These are phyloP conservation scores for Fusarium buxicola DNA, from an alignment of 2,329 filamentous ascomycete genomes.

Conservation along the genomic window DNA sequence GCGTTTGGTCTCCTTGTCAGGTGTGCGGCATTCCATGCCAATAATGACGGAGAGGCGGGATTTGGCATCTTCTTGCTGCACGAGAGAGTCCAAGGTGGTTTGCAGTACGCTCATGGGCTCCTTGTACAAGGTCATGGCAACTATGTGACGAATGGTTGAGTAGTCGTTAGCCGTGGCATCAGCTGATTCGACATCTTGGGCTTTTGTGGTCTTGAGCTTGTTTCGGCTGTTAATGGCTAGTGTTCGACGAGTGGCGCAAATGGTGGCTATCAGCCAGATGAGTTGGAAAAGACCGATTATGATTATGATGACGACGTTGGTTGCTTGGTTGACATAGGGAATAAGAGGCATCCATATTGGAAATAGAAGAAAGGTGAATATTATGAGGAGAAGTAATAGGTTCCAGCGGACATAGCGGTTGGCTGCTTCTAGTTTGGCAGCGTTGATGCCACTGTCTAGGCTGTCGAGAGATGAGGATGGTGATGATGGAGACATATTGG, in stretches of 20 bases:
- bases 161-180: background rate
- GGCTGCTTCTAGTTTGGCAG: constrained; percentile 29
- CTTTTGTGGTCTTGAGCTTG: constrained; percentile 9
- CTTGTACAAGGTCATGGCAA: constrained; percentile 34
- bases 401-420: constrained; percentile 36
- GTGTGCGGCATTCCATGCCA: constrained; percentile 30
- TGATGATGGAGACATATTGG: constrained; percentile 12
- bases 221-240: constrained; percentile 26
- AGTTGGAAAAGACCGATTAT: constrained; percentile 29
- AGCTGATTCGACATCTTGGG: constrained; percentile 21
- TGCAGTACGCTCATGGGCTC: constrained; percentile 30
- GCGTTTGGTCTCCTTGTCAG: constrained; percentile 24
- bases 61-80: constrained; percentile 19
- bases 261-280: constrained; percentile 28
- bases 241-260: constrained; percentile 34
- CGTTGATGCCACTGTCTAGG: constrained; percentile 18
- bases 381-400: constrained; percentile 17
- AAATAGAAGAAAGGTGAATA: constrained; percentile 30
- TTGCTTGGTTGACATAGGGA: constrained; percentile 27
- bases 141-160: constrained; percentile 27
- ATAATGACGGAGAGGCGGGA: constrained; percentile 20
- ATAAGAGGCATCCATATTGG: constrained; percentile 30
- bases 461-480: constrained; percentile 13
- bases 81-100: constrained; percentile 28
- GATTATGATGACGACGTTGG: constrained; percentile 25